Percentiles rank a stretch among this genome's conserved stretches.
These are phyloP conservation scores for Mycosarcoma mackinlayi DNA, from an alignment of 1,284 basidiomycete genomes.

Conservation along the genomic window DNA sequence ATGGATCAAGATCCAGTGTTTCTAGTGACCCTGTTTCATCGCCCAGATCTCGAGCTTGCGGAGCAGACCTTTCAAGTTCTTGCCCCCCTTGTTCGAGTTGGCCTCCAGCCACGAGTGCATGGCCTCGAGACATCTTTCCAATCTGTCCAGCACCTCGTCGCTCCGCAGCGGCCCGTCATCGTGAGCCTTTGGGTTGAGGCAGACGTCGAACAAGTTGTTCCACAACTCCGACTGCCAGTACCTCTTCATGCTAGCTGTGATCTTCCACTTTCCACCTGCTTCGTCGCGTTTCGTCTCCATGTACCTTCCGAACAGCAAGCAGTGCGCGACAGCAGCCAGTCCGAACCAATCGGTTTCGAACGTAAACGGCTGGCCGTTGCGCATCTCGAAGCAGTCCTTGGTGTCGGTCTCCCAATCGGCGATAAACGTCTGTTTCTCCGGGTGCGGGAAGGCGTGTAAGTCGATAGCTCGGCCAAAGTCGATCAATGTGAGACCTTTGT, in stretches of 20 bases:
- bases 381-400: constrained; percentile 93
- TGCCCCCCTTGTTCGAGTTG: constrained; percentile 79
- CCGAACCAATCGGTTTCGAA: constrained; percentile 97
- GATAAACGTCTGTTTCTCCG: constrained; percentile 77
- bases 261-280: constrained; percentile 16
- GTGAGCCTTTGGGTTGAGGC: constrained; percentile 77
- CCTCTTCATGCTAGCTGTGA: constrained; percentile 81
- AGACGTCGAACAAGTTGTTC: constrained; percentile 82
- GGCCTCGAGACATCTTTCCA: constrained; percentile 76
- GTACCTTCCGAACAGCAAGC: constrained; percentile 95
- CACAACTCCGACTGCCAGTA: constrained; percentile 96
- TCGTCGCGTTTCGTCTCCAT: constrained; percentile 67
- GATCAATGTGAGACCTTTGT: constrained; percentile 90
- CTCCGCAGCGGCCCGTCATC: constrained; percentile 73
- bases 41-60: constrained; percentile 66
- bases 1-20: too few species aligned
- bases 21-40: constrained; percentile 46
- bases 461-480: constrained; percentile 97
- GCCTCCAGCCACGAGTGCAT: constrained; percentile 86
- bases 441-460: constrained; percentile 76
- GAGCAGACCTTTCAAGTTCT: constrained; percentile 63
- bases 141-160: constrained; percentile 71
- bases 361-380: constrained; percentile 84
- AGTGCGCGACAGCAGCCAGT: constrained; percentile 89
- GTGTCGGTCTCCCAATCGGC: constrained; percentile 80